phyloP scores from a whole-genome alignment of 1,284 basidiomycete species.

The Exobasidium cylindrosporum region DNA sequence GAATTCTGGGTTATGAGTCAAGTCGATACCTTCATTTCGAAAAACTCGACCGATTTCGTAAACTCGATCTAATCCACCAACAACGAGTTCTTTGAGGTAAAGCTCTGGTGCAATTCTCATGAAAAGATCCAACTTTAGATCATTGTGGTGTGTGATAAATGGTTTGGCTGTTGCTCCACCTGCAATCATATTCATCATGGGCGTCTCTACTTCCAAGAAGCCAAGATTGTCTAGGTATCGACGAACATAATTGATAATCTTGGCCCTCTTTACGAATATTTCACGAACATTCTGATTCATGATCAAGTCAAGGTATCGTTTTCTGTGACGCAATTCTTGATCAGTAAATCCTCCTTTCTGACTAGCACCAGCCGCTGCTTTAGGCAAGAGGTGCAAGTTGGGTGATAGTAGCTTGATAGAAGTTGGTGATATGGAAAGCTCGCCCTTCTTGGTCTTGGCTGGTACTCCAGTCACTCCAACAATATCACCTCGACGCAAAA shows the following conservation, averaged over 20 bases:
- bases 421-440: conserved; percentile 83
- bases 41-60: conserved; percentile 98
- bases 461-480: conserved; percentile 87
- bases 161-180: conserved; percentile 98
- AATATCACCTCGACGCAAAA: conserved; percentile 92
- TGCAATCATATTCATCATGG: conserved; percentile 95
- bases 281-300: conserved; percentile 86
- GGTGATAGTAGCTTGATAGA: conserved; percentile 86
- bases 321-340: conserved; percentile 94
- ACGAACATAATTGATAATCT: conserved; percentile 63
- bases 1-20: conserved; percentile 64
- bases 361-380: conserved; percentile 33
- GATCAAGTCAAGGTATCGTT: conserved; percentile 98
- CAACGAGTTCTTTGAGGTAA: conserved; percentile 95
- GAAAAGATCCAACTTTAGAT: conserved; percentile 94
- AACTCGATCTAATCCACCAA: conserved; percentile 93
- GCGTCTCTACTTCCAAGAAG: conserved; percentile 98
- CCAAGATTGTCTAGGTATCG: conserved; percentile 77
- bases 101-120: conserved; percentile 96
- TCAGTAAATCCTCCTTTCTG: conserved; percentile 68
- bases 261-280: conserved; percentile 79
- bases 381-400: conserved; percentile 86
- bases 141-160: conserved; percentile 98
- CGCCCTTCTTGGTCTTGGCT: conserved; percentile 90
- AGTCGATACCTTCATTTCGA: conserved; percentile 96